A percentile compares a stretch with the other conserved stretches of the same genome.
These are phyloP conservation scores for Lasiosphaeriaceae sp. DNA, from an alignment of 495 filamentous ascomycete species.

Conservation along the genomic window DNA sequence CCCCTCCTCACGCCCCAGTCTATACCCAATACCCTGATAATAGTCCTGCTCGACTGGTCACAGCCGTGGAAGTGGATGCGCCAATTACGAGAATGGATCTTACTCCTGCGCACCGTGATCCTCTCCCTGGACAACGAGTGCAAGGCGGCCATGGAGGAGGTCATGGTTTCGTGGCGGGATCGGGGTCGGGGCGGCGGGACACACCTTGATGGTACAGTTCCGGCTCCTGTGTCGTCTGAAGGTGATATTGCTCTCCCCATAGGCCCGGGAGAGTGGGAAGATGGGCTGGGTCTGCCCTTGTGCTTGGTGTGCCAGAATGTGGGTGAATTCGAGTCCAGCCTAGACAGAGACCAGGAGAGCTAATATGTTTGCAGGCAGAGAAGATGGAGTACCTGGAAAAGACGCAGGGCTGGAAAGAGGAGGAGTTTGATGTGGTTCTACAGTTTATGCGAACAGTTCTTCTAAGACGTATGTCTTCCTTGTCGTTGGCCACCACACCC, in stretches of 20 bases:
- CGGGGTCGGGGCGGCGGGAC: conserved; percentile 50
- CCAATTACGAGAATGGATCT: conserved; percentile 82
- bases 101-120: conserved; percentile 71
- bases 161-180: conserved; percentile 62
- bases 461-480: conserved; percentile 64
- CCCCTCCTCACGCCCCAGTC: conserved; percentile 83
- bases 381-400: conserved; percentile 84
- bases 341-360: neutral
- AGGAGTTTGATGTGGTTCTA: conserved; percentile 86
- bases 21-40: conserved; percentile 80
- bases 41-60: conserved; percentile 88
- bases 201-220: conserved; percentile 45
- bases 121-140: conserved; percentile 69
- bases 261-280: conserved; percentile 92
- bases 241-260: conserved; percentile 68
- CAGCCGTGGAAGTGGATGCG: conserved; percentile 90
- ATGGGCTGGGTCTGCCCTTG: conserved; percentile 80
- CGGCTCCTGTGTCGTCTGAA: conserved; percentile 41
- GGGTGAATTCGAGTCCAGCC: conserved; percentile 26
- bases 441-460: conserved; percentile 85
- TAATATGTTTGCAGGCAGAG: conserved; percentile 59
- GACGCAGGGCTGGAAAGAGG: conserved; percentile 86
- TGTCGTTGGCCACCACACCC: neutral
- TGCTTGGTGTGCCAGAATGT: conserved; percentile 94
- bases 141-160: conserved; percentile 79